phyloP scores from a whole-genome alignment of 1,284 basidiomycete species.

The Porphyrellus sp. region DNA sequence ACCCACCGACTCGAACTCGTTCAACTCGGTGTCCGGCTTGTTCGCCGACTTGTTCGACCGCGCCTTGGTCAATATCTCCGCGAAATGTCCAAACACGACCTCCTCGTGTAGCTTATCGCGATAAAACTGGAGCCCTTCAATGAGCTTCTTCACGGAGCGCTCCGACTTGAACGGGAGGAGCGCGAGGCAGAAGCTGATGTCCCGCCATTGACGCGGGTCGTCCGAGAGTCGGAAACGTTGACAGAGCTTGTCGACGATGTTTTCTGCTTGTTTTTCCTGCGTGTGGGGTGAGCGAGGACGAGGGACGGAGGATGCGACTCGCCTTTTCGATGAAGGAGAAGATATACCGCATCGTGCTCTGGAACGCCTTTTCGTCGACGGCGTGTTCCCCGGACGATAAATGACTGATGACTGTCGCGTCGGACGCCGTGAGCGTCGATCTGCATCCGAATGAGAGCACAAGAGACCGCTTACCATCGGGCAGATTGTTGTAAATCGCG shows the following conservation, averaged over 20 bases:
- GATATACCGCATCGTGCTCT: conserved; percentile 92
- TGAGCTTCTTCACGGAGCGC: conserved; percentile 92
- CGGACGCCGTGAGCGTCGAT: no score
- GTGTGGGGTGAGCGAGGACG: neutral
- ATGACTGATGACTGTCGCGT: conserved; percentile 80
- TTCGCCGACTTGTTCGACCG: conserved; percentile 83
- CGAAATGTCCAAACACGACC: conserved; percentile 80
- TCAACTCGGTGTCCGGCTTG: conserved; percentile 85
- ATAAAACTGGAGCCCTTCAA: conserved; percentile 88
- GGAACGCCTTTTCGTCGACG: conserved; percentile 90
- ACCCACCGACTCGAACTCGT: conserved; percentile 79
- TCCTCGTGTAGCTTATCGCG: conserved; percentile 94
- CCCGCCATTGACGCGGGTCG: conserved; percentile 93
- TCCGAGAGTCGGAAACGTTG: conserved; percentile 89
- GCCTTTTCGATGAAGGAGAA: conserved; percentile 98
- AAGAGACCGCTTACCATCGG: conserved; percentile 52
- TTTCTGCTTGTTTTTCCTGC: conserved; percentile 93
- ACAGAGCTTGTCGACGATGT: conserved; percentile 92
- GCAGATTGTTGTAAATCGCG: conserved; percentile 98
- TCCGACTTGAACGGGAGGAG: conserved; percentile 97
- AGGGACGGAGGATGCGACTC: rapidly evolving
- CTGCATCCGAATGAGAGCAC: no score
- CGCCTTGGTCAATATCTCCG: conserved; percentile 83
- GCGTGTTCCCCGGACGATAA: conserved; percentile 91
- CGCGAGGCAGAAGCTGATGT: conserved; percentile 95